phyloP scores from a whole-genome alignment of 1,284 basidiomycete species.

The Fomitopsis betulina region DNA sequence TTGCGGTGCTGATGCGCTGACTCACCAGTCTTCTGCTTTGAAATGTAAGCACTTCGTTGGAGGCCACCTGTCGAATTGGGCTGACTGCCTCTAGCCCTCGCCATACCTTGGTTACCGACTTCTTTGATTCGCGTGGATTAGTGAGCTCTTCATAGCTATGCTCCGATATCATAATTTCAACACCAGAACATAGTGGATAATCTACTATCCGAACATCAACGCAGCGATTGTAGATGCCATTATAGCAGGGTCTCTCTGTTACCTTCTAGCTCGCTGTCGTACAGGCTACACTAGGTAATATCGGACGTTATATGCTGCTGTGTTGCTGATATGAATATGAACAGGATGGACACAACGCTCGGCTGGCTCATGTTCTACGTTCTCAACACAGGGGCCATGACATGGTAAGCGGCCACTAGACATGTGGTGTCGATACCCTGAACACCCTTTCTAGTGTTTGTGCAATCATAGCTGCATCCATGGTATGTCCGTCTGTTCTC shows the following conservation, averaged over 20 bases:
- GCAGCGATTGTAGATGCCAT: constrained; percentile 15
- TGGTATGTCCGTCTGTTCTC: not conserved
- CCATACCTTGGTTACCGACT: not conserved
- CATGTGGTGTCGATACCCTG: not conserved
- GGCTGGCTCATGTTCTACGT: constrained; percentile 17
- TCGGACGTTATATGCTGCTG: not conserved
- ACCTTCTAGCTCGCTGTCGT: constrained; percentile 16
- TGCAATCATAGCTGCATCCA: not conserved
- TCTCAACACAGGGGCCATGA: constrained; percentile 18
- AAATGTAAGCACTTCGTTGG: constrained; percentile 12
- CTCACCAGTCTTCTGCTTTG: constrained; percentile 13
- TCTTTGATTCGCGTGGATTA: not conserved
- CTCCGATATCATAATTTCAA: too few species aligned
- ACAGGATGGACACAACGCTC: constrained; percentile 15
- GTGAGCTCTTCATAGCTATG: too few species aligned
- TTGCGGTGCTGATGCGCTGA: not conserved
- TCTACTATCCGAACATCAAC: constrained; percentile 14
- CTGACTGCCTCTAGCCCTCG: not conserved
- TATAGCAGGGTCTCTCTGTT: constrained; percentile 17
- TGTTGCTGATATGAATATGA: not conserved
- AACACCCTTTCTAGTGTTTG: not conserved
- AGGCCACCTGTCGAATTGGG: not conserved
- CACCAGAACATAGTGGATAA: constrained; percentile 12
- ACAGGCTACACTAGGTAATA: constrained; percentile 12
- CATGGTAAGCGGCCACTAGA: constrained; percentile 7